Percentiles rank a stretch among this genome's conserved stretches.
phyloP scores from a whole-genome alignment of 331 rosid genomes.

The Acacia concinna region DNA sequence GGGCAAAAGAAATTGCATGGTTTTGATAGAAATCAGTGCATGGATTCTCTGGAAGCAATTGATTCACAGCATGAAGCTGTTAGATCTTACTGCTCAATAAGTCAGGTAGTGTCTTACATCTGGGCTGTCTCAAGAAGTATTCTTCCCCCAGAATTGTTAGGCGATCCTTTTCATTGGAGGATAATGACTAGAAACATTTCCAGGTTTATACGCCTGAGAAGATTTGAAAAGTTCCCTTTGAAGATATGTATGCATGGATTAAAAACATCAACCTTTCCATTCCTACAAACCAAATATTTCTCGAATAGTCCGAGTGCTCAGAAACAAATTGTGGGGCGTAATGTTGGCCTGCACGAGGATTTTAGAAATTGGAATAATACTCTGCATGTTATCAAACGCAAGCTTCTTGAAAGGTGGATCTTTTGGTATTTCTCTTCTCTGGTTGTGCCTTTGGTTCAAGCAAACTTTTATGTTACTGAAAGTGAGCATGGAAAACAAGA shows the following conservation, averaged over 20 bases:
- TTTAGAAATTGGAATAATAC: constrained; percentile 41
- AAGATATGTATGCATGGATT: constrained; percentile 67
- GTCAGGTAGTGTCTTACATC: constrained; percentile 83
- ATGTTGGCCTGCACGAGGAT: constrained; percentile 28
- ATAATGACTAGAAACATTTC: constrained; percentile 69
- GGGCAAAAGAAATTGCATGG: constrained; percentile 33
- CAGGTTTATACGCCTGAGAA: constrained; percentile 65
- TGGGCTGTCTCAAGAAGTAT: constrained; percentile 92
- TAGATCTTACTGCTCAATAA: constrained; percentile 57
- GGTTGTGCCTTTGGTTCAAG: constrained; percentile 76
- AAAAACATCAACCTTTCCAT: constrained; percentile 66
- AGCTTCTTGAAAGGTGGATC: constrained; percentile 80
- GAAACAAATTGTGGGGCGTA: constrained; percentile 31
- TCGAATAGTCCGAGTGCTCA: constrained; percentile 34
- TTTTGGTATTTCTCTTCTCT: constrained; percentile 75
- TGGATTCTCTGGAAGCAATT: constrained; percentile 36
- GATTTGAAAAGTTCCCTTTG: constrained; percentile 71
- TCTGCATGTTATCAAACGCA: constrained; percentile 44
- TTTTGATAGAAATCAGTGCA: constrained; percentile 25
- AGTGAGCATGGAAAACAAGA: constrained; percentile 71
- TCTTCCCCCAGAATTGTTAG: constrained; percentile 74
- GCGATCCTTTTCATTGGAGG: constrained; percentile 76
- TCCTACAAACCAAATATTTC: constrained; percentile 50
- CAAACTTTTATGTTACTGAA: constrained; percentile 89
- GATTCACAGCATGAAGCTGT: constrained; percentile 44